Percentiles rank a stretch among this genome's conserved stretches.
phyloP scores from a whole-genome alignment of 2,329 filamentous ascomycete species.

The Bipolaris victoriae region DNA sequence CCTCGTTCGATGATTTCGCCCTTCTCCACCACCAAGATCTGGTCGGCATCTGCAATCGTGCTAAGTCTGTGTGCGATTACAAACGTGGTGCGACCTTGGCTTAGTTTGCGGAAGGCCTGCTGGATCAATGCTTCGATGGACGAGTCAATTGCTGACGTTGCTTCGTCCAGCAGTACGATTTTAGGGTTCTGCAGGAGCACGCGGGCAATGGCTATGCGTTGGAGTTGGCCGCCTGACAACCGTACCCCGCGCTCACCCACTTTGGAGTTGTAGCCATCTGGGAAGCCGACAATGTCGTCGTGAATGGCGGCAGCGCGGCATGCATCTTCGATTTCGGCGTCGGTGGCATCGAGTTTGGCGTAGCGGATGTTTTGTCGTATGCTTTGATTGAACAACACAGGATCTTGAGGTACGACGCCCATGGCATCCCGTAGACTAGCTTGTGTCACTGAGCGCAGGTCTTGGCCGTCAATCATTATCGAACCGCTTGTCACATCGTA shows the following conservation, averaged over 20 bases:
- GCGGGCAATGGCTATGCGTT: conserved; percentile 72
- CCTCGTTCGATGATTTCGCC: conserved; percentile 80
- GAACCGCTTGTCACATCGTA: conserved; percentile 63
- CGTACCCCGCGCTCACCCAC: conserved; percentile 51
- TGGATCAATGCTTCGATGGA: conserved; percentile 71
- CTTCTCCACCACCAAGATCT: conserved; percentile 78
- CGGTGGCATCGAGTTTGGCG: conserved; percentile 64
- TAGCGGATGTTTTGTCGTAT: conserved; percentile 71
- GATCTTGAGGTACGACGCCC: conserved; percentile 70
- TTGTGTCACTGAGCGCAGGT: conserved; percentile 65
- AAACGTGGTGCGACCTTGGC: conserved; percentile 68
- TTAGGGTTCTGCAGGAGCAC: conserved; percentile 81
- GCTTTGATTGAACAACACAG: conserved; percentile 67
- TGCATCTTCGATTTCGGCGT: conserved; percentile 65
- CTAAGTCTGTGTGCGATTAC: conserved; percentile 80
- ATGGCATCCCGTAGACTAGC: conserved; percentile 64
- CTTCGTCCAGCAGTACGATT: conserved; percentile 84
- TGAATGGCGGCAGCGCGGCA: conserved; percentile 68
- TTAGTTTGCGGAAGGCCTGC: conserved; percentile 64
- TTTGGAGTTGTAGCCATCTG: conserved; percentile 51
- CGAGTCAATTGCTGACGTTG: conserved; percentile 85
- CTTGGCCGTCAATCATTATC: conserved; percentile 65
- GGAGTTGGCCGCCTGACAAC: conserved; percentile 69
- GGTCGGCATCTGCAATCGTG: conserved; percentile 83
- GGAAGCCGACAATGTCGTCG: conserved; percentile 66